Evolutionary conservation across 148 eudicot species (phyloP).

Genomic region (Arbutus unedo): DNA sequence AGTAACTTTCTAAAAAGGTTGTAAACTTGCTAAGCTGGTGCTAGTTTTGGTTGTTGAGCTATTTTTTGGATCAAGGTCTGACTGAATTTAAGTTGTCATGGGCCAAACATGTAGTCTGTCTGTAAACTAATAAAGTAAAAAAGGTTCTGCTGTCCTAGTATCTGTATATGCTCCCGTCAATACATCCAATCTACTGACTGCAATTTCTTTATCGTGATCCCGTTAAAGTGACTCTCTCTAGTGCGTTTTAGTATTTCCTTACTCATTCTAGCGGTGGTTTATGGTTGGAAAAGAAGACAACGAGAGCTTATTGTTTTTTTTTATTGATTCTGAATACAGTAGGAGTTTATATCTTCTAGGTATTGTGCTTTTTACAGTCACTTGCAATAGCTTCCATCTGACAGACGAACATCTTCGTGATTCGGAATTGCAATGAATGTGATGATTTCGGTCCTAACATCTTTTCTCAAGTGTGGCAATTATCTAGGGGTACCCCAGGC

Average conservation of each 20-base stretch:
- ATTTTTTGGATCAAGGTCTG: background rate
- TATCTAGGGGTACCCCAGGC: background rate
- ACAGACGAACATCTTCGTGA: background rate
- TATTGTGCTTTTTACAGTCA: background rate
- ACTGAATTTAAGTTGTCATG: background rate
- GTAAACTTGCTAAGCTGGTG: background rate
- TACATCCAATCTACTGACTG: background rate
- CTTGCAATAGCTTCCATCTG: background rate
- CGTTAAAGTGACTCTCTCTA: background rate
- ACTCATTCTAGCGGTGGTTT: background rate
- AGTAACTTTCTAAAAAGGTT: background rate
- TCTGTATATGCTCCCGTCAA: background rate
- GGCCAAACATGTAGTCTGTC: background rate
- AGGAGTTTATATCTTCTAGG: background rate
- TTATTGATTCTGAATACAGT: background rate
- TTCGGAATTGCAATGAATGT: conserved; percentile 1
- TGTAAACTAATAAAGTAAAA: background rate
- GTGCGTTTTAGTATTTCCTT: background rate
- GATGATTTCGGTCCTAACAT: background rate
- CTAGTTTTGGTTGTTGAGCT: background rate
- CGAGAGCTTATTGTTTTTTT: background rate
- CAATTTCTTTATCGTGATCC: background rate
- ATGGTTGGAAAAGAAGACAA: background rate
- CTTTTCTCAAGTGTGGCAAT: background rate
- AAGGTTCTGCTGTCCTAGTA: background rate